Conservation (phyloP, 441 rosid species). For the Pelargonium cotyledonis region DNA sequence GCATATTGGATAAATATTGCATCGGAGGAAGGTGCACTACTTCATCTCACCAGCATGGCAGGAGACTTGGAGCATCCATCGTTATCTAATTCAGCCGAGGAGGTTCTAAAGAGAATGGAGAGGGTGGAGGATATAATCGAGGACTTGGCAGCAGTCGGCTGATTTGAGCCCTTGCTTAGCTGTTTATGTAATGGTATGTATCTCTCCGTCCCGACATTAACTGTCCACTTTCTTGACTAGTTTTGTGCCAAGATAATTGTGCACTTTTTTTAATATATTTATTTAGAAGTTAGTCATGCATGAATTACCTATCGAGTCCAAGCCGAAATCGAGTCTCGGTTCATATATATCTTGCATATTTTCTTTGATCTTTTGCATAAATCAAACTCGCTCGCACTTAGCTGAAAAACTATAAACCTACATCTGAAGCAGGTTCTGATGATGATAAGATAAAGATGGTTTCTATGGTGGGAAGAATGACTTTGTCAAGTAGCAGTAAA, state of each 20-base stretch:
- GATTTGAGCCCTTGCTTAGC: conserved; percentile 38
- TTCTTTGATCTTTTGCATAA: too few species aligned
- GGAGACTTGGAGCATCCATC: conserved; percentile 36
- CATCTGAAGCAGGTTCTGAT: conserved; percentile 31
- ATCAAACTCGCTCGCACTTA: too few species aligned
- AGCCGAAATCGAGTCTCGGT: too few species aligned
- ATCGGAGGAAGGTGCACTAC: conserved; percentile 40
- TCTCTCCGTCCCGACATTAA: too few species aligned
- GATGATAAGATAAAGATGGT: conserved; percentile 36
- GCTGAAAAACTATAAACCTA: too few species aligned
- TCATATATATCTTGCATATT: too few species aligned
- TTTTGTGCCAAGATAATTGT: too few species aligned
- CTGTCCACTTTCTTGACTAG: too few species aligned
- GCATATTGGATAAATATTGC: conserved; percentile 30
- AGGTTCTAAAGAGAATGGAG: conserved; percentile 32
- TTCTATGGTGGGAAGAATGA: conserved; percentile 33
- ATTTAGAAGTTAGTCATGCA: too few species aligned
- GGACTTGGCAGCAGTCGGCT: conserved; percentile 35
- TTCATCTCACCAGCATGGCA: conserved; percentile 41
- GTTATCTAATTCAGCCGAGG: conserved; percentile 35
- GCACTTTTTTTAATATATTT: too few species aligned
- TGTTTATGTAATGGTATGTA: conserved; percentile 28
- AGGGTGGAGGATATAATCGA: conserved; percentile 26
- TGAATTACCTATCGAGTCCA: too few species aligned
- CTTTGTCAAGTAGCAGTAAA: conserved; percentile 33